These are phyloP conservation scores for Melanogaster broomeanus DNA, from an alignment of 768 basidiomycete genomes.

Conservation along the genomic window DNA sequence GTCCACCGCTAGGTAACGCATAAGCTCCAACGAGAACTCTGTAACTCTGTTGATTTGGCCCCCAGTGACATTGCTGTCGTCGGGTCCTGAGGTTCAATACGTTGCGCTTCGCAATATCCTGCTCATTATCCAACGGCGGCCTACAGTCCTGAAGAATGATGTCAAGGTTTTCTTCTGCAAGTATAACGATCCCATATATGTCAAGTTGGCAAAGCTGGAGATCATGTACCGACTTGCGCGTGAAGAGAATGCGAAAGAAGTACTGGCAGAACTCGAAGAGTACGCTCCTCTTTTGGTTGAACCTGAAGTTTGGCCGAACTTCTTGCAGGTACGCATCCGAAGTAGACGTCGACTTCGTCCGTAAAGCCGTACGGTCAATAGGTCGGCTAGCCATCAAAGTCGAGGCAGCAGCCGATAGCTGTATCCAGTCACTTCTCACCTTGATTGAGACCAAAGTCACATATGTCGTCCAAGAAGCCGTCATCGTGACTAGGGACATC, in stretches of 20 bases:
- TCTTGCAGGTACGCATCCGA: constrained; percentile 87
- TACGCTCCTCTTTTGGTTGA: constrained; percentile 36
- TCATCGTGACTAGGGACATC: constrained; percentile 97
- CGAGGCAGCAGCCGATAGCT: constrained; percentile 81
- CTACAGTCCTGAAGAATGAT: constrained; percentile 91
- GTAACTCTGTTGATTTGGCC: constrained; percentile 1
- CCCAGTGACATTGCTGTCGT: constrained; percentile 90
- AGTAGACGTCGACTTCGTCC: constrained; percentile 97
- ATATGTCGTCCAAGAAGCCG: constrained; percentile 96
- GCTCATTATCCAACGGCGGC: constrained; percentile 94
- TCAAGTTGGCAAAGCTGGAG: constrained; percentile 96
- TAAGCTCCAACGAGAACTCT: not conserved
- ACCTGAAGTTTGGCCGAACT: too few species aligned
- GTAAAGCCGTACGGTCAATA: constrained; percentile 96
- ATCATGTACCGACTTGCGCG: constrained; percentile 98
- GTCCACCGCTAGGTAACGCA: constrained; percentile 83
- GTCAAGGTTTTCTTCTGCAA: constrained; percentile 99
- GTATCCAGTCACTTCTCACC: constrained; percentile 82
- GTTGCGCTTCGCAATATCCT: constrained; percentile 96
- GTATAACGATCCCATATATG: constrained; percentile 99
- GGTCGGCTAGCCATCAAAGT: constrained; percentile 99
- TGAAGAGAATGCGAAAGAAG: constrained; percentile 91
- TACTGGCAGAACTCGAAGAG: constrained; percentile 95
- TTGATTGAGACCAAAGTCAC: constrained; percentile 92
- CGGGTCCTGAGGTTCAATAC: constrained; percentile 98